Conservation (phyloP, 2,329 filamentous ascomycete genomes). For the Microdochium paspali region DNA sequence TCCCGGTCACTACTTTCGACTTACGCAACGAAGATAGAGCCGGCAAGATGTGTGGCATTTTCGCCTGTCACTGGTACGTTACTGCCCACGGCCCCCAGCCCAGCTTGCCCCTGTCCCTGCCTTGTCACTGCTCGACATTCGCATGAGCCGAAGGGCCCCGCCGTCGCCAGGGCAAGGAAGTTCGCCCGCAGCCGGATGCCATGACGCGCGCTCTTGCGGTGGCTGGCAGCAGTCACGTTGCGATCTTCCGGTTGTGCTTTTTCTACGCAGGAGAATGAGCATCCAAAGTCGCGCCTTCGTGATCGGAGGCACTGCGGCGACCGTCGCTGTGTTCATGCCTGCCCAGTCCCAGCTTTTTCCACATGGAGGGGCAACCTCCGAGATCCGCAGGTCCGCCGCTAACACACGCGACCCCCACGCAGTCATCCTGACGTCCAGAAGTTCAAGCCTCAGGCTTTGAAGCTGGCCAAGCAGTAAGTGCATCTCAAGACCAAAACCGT, state of each 20-base stretch:
- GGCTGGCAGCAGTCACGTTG: too few relatives aligned
- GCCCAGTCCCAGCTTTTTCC: not conserved
- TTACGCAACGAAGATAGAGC: not conserved
- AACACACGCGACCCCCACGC: conserved; percentile 10
- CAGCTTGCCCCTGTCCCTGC: not conserved
- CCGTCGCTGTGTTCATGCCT: not conserved
- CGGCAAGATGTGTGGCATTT: conserved; percentile 87
- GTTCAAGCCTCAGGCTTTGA: conserved; percentile 91
- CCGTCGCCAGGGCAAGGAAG: not conserved
- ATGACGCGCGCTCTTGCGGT: too few relatives aligned
- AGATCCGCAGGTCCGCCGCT: not conserved
- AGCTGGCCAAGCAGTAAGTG: conserved; percentile 86
- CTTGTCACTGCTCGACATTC: conserved; percentile 1
- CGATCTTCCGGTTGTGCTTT: too few relatives aligned
- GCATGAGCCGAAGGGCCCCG: not conserved
- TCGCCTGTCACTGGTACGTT: conserved; percentile 85
- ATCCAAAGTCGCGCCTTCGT: not conserved
- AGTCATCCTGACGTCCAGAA: conserved; percentile 89
- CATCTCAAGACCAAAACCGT: conserved; percentile 14
- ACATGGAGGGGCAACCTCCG: not conserved
- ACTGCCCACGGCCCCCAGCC: too few relatives aligned
- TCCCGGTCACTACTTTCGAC: conserved; percentile 8
- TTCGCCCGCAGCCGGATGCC: not conserved
- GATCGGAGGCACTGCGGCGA: not conserved
- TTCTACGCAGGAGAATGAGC: too few relatives aligned